Conservation (phyloP, 345 rosid species). For the Syzygium oleosum region DNA sequence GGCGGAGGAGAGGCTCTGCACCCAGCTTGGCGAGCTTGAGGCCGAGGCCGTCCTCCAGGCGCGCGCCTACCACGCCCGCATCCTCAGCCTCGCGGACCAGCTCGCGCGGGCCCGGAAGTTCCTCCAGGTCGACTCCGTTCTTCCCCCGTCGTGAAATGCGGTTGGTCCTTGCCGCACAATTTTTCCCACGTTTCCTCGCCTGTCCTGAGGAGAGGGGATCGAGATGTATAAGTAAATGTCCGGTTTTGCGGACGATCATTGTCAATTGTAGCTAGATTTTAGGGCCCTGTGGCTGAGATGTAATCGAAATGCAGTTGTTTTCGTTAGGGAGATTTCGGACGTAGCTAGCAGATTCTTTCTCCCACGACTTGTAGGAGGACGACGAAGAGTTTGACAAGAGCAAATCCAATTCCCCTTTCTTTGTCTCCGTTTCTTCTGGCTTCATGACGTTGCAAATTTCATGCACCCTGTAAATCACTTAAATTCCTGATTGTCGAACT, state of each 20-base stretch:
- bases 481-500: neutral
- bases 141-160: neutral
- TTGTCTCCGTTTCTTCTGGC: neutral
- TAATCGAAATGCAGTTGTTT: neutral
- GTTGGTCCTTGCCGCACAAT: too few species aligned
- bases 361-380: neutral
- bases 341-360: neutral
- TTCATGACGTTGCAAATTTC: neutral
- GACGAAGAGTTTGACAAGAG: neutral
- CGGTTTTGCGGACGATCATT: too few species aligned
- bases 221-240: too few species aligned
- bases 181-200: too few species aligned
- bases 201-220: too few species aligned
- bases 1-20: constrained; percentile 77
- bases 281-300: neutral
- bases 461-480: neutral
- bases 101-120: constrained; percentile 37
- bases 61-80: constrained; percentile 53
- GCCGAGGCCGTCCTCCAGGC: constrained; percentile 72
- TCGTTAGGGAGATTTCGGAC: neutral
- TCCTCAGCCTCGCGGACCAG: constrained; percentile 48
- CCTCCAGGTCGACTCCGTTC: neutral
- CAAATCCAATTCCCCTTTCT: neutral
- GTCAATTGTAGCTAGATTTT: neutral
- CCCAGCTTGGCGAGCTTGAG: constrained; percentile 82